Evolutionary conservation across 306 rosid genomes (phyloP).

Genomic region (Oxytropis ochrocephala): DNA sequence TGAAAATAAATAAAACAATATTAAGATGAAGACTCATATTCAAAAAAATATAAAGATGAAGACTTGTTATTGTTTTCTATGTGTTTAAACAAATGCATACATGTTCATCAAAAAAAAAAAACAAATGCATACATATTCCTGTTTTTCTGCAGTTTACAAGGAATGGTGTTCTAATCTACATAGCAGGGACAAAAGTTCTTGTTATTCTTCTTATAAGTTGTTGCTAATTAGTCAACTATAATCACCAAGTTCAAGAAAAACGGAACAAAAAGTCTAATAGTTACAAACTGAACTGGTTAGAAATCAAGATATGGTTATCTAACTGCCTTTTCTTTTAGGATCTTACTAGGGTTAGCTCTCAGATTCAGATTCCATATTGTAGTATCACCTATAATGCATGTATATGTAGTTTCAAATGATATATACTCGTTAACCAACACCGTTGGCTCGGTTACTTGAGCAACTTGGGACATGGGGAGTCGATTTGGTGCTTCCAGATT

Average conservation of each 20-base stretch:
- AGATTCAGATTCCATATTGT: constrained; percentile 4
- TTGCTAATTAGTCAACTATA: constrained; percentile 2
- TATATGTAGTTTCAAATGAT: too few species aligned
- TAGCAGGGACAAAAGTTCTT: constrained; percentile 6
- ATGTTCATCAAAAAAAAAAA: too few species aligned
- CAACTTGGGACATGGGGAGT: too few species aligned
- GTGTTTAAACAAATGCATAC: too few species aligned
- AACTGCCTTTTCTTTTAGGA: neutral
- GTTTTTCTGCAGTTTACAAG: constrained; percentile 22
- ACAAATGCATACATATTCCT: constrained; percentile 17
- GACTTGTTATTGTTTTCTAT: neutral
- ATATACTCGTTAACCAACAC: too few species aligned
- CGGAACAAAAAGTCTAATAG: constrained; percentile 8
- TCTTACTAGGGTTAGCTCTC: constrained; percentile 19
- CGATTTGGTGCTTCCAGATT: too few species aligned
- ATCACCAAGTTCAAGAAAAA: neutral
- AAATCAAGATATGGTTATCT: constrained; percentile 3
- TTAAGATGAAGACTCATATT: neutral
- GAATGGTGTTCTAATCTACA: neutral
- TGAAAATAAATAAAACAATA: too few species aligned
- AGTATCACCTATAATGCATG: neutral
- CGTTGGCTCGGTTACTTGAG: too few species aligned
- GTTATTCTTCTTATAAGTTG: neutral
- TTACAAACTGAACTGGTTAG: neutral
- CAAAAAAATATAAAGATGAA: neutral